Base-by-base conservation (phyloP, 148 eudicot species). In the Silene conica region DNA sequence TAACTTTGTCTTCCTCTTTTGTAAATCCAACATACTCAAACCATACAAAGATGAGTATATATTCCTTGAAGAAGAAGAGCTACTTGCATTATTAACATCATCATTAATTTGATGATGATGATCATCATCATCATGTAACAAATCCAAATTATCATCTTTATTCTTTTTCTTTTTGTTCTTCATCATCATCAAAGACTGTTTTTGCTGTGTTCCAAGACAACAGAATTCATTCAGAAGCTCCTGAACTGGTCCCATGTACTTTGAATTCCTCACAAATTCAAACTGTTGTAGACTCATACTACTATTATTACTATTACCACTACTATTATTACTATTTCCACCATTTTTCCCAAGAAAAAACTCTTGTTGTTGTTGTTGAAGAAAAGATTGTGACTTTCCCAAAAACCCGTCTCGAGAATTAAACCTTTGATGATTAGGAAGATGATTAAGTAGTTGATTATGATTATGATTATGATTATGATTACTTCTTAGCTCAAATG, bases 191-290 rank as follows among this genome's bases (percentile, higher is more conserved):
- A 19, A 18, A 12, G 63, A 22, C 14, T 21, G 31, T 56, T 38
- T 73, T 80, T 79, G 79, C 75, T 83, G 80, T n/a, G 79, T 83
- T 58, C 85, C 97, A 69, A 89, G 86, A 62, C 77, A 82, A 64
- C 99, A 96, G 45, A 89, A 92, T 83, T 96, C 99, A 78, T 78
- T 86, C 22, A 96, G 72, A n/a, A 92, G 89, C 77, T 92, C 92
- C 57, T 96, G 94, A 23, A 87, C 84, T 10, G 94, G 91, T 15
- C 70, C 77, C 85, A 96, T 80, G 81, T 90, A 96, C 88, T 82
- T 96, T 26, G 96, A 92, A 60, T 59, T 85, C 70, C 86, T 85
- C 34, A 92, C 70, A 63, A 72, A 63, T 71, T 83, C 82, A 76
- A 82, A 82, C 0, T 74, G 83, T n/a, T 70, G 21, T 50, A 50